A percentile compares a stretch with the other conserved stretches of the same genome.
These are phyloP conservation scores for Cyclospora cayetanensis DNA, from an alignment of 169 alveolate genomes.

Conservation along the genomic window DNA sequence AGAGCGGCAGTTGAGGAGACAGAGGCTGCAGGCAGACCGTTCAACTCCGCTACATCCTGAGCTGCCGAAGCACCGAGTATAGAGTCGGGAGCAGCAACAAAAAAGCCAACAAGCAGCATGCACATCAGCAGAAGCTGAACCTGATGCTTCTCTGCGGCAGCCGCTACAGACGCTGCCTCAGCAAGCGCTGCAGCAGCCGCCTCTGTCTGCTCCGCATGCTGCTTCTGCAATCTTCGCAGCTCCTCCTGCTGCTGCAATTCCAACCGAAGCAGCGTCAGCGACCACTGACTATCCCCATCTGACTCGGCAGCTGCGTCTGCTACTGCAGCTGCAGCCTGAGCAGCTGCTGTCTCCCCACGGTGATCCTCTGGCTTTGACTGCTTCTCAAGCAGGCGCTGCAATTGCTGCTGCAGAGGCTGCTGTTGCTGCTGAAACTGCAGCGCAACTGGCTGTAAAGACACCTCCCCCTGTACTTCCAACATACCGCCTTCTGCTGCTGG, in stretches of 20 bases:
- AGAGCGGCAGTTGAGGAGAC: slow-evolving; percentile 74
- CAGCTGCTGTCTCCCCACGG: slow-evolving; percentile 4
- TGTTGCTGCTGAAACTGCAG: background rate
- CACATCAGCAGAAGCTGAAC: background rate
- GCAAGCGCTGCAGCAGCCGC: background rate
- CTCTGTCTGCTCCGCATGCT: background rate
- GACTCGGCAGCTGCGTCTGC: background rate
- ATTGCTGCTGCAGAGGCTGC: background rate
- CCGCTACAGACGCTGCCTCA: slow-evolving; percentile 10
- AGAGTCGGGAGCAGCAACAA: slow-evolving; percentile 73
- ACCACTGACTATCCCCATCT: background rate
- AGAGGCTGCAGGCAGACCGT: no score
- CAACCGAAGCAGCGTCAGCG: background rate
- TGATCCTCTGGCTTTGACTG: background rate
- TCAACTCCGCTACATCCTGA: slow-evolving; percentile 72
- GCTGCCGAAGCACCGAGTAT: slow-evolving; percentile 76
- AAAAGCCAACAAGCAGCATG: slow-evolving; percentile 68
- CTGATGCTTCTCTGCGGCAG: background rate
- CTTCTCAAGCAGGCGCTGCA: background rate
- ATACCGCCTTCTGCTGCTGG: background rate
- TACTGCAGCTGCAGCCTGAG: background rate
- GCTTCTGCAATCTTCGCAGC: background rate
- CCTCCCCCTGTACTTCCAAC: background rate
- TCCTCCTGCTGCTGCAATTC: background rate
- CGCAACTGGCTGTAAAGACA: background rate